Percentiles rank a stretch among this genome's conserved stretches.
Conservation (phyloP, 1,284 basidiomycete genomes). For the Wallemia hederae region DNA sequence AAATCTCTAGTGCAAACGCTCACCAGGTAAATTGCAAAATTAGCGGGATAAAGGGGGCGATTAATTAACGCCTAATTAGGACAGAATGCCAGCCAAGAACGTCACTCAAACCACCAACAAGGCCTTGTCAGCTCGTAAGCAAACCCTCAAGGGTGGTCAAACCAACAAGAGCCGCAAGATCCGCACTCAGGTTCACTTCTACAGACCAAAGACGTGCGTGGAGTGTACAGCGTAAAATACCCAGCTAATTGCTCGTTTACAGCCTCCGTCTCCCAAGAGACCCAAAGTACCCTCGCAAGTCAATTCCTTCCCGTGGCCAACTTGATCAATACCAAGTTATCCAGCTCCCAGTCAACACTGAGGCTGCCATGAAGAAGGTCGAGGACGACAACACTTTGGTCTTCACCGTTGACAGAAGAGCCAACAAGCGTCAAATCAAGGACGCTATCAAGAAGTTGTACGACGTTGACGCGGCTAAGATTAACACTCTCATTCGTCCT, state of each 20-base stretch:
- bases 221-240: not conserved
- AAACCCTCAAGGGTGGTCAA: slow-evolving; percentile 62
- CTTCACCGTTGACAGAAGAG: slow-evolving; percentile 78
- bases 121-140: slow-evolving; percentile 88
- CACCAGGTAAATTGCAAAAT: not conserved
- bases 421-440: slow-evolving; percentile 98
- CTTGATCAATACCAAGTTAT: slow-evolving; percentile 95
- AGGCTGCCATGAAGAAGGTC: slow-evolving; percentile 50
- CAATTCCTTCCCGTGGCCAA: slow-evolving; percentile 69
- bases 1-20: not conserved
- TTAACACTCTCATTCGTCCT: slow-evolving; percentile 95
- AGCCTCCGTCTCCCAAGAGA: slow-evolving; percentile 41
- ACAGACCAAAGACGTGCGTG: slow-evolving; percentile 57
- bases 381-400: slow-evolving; percentile 99
- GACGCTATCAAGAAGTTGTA: slow-evolving; percentile 97
- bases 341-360: slow-evolving; percentile 34
- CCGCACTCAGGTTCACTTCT: slow-evolving; percentile 68
- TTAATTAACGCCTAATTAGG: not conserved
- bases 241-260: not conserved
- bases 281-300: slow-evolving; percentile 85
- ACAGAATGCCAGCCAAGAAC: not conserved
- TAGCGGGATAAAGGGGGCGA: not conserved
- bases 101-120: slow-evolving; percentile 21
- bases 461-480: slow-evolving; percentile 79
- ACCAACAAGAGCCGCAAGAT: slow-evolving; percentile 38